Percentiles rank a stretch among this genome's conserved stretches.
These are phyloP conservation scores for Escallonia herrerae DNA, from an alignment of 129 eudicot genomes.

Conservation along the genomic window DNA sequence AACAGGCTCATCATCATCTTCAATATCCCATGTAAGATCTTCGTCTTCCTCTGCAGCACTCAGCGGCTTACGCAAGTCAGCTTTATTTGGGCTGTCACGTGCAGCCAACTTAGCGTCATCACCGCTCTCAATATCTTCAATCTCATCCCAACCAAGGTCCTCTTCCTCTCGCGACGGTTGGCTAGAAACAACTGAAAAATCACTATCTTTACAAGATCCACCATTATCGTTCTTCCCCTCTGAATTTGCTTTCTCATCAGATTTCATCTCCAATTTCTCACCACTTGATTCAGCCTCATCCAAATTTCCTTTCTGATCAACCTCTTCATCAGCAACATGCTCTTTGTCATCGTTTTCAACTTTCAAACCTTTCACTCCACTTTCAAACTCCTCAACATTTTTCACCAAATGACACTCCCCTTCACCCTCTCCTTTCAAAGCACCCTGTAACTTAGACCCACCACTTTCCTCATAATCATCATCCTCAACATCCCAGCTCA, in stretches of 20 bases:
- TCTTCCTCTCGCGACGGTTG: slow-evolving; percentile 64
- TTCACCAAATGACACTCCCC: slow-evolving; percentile 6
- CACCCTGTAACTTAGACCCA: slow-evolving; percentile 17
- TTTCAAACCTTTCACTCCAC: slow-evolving; percentile 8
- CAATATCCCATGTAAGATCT: slow-evolving; percentile 87
- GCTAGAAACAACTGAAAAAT: slow-evolving; percentile 65
- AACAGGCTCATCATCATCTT: slow-evolving; percentile 68
- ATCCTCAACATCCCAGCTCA: slow-evolving; percentile 89
- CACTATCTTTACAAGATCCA: slow-evolving; percentile 40
- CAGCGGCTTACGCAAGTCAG: slow-evolving; percentile 51
- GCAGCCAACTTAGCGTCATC: slow-evolving; percentile 44
- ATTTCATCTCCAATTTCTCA: slow-evolving; percentile 25
- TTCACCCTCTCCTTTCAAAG: slow-evolving; percentile 9
- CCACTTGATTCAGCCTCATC: slow-evolving; percentile 14
- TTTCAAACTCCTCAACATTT: background rate
- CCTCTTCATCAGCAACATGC: slow-evolving; percentile 18
- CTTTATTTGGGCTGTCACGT: slow-evolving; percentile 36
- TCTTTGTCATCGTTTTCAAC: slow-evolving; percentile 20
- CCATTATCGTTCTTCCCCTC: slow-evolving; percentile 51
- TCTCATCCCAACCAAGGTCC: slow-evolving; percentile 82
- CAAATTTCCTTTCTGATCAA: slow-evolving; percentile 16
- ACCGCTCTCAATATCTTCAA: slow-evolving; percentile 67
- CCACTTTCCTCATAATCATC: slow-evolving; percentile 51
- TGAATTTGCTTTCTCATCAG: slow-evolving; percentile 40
- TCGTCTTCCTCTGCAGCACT: slow-evolving; percentile 60